Evolutionary conservation across 2,329 filamentous ascomycete species (phyloP), one percentile per base, ranked within the genome.

Genomic region (Alternaria ventricosa): DNA sequence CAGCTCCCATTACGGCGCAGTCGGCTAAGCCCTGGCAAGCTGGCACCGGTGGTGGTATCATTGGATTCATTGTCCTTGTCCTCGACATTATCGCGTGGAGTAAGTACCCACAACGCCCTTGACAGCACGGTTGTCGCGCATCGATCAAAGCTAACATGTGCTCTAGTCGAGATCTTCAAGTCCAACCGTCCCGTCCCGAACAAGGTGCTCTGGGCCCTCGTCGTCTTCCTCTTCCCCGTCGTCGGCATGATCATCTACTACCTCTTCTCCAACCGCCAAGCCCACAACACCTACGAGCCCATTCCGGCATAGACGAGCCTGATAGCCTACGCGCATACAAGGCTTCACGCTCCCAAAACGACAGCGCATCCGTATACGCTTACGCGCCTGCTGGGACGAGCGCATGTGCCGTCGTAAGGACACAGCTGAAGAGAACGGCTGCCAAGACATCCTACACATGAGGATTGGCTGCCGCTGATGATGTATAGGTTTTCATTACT

Each of bases 181-280:
- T 90, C 88, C 44, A 88, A 86, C 78, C 87, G 88, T 63, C 84
- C 87, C 5, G 79, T 84, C 20, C 75, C 80, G 20, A 81, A 85
- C 78, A 90, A 90, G 81, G 75, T 90, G 4, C 79, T 89, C 28
- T 90, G 88, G 88, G 86, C 83, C 53, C 80, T 90, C 1, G 80
- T 89, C 46, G 87, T 90, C 71, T 90, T 90, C 81, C 78, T 90
- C 65, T 89, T 90, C 81, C 88, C 88, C 5, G 81, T 90, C 53
- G 75, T 87, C 68, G 88, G 88, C 63, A 82, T 89, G 77, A 78
- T 89, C 71, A 79, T 89, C 77, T 90, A 90, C 80, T 90, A 83
- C 75, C 79, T 90, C 56, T 89, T 90, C 80, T 89, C 87, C 50
- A 87, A 90, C 80, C 86, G 88, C 55, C 80, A 82, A 46, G 81